These are phyloP conservation scores for Solanum corneliomulleri DNA, from an alignment of 257 asterid genomes.

Conservation along the genomic window DNA sequence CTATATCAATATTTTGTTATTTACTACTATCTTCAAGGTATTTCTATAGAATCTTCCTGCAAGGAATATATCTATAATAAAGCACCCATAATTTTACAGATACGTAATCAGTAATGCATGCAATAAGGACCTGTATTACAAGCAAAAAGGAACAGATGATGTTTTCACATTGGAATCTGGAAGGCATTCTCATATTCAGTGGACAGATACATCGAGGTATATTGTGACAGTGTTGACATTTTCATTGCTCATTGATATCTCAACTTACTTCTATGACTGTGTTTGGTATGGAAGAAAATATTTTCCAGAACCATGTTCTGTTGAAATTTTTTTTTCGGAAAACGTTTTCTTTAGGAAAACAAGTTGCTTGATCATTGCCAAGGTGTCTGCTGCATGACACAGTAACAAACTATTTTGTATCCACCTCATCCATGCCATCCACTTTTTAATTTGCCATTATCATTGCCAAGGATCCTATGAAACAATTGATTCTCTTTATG, in stretches of 20 bases:
- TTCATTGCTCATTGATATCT: neutral
- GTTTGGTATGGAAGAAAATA: neutral
- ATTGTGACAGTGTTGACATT: neutral
- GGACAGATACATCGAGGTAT: constrained; percentile 83
- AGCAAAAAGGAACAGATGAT: constrained; percentile 85
- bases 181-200: constrained; percentile 65
- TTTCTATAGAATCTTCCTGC: neutral
- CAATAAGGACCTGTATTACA: constrained; percentile 63
- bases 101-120: constrained; percentile 90
- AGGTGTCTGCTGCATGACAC: neutral
- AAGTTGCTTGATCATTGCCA: neutral
- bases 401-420: neutral
- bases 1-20: neutral
- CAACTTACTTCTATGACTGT: neutral
- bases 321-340: neutral
- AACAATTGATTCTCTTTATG: neutral
- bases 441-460: neutral
- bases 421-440: neutral
- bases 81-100: constrained; percentile 30
- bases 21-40: neutral
- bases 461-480: neutral
- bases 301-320: neutral
- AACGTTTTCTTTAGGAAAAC: neutral
- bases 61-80: neutral
- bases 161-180: constrained; percentile 58